These are phyloP conservation scores for Boletus huronensis DNA, from an alignment of 768 basidiomycete genomes.

Conservation along the genomic window DNA sequence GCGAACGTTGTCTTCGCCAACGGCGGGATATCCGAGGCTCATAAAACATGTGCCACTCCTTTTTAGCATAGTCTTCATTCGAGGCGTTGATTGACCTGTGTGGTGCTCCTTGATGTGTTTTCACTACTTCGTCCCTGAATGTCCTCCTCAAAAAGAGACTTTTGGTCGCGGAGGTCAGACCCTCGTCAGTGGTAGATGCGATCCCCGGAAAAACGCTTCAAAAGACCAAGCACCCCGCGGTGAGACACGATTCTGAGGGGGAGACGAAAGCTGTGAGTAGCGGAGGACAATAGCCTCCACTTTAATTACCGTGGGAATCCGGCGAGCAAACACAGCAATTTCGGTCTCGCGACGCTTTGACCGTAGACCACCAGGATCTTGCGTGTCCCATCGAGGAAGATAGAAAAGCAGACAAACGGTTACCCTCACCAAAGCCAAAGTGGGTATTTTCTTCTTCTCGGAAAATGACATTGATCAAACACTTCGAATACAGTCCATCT, in stretches of 20 bases:
- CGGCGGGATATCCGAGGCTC: not conserved
- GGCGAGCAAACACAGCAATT: not conserved
- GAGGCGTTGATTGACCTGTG: not conserved
- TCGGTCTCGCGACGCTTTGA: not conserved
- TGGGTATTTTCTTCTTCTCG: no score
- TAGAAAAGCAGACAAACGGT: not conserved
- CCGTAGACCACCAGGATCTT: not conserved
- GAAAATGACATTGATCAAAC: not conserved
- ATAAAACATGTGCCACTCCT: not conserved
- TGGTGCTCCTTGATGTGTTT: not conserved
- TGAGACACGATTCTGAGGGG: no score
- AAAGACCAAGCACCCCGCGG: no score
- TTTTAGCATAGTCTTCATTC: not conserved
- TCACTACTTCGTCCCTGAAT: not conserved
- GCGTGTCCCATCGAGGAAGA: not conserved
- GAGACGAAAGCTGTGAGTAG: no score
- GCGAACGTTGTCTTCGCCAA: not conserved
- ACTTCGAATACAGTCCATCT: not conserved
- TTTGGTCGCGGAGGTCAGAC: not conserved
- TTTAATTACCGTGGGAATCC: not conserved
- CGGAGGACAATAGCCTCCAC: not conserved
- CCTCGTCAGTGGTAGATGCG: not conserved
- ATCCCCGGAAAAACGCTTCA: not conserved
- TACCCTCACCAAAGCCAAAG: not conserved
- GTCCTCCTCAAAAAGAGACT: not conserved